A percentile compares a stretch with the other conserved stretches of the same genome.
These are phyloP conservation scores for Diplodia scrobiculata DNA, from an alignment of 2,329 filamentous ascomycete species.

Conservation along the genomic window DNA sequence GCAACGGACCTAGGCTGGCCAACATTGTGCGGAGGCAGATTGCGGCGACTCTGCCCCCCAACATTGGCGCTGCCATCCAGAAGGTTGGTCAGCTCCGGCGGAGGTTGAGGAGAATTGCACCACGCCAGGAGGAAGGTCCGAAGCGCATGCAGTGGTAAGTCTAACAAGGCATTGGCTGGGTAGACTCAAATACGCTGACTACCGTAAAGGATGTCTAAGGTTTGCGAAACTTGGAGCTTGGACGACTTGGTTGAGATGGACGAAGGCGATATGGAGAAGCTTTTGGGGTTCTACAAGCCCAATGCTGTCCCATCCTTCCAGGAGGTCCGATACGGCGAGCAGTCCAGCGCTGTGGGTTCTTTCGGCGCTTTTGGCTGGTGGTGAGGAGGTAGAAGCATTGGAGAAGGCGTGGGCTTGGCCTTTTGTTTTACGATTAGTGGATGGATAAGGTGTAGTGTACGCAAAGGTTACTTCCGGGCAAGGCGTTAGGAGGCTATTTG, in stretches of 20 bases:
- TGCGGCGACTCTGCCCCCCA: constrained; percentile 70
- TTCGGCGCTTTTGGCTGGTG: constrained; percentile 53
- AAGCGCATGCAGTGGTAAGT: constrained; percentile 85
- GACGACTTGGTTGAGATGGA: constrained; percentile 81
- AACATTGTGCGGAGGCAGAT: constrained; percentile 84
- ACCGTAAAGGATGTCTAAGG: constrained; percentile 74
- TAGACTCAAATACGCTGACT: constrained; percentile 35
- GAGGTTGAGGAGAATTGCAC: constrained; percentile 76
- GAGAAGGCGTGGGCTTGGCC: neutral
- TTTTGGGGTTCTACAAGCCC: constrained; percentile 73
- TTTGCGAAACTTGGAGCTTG: constrained; percentile 84
- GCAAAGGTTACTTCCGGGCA: neutral
- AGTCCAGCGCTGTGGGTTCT: constrained; percentile 45
- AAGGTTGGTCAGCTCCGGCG: constrained; percentile 78
- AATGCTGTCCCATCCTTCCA: constrained; percentile 49
- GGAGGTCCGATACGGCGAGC: constrained; percentile 46
- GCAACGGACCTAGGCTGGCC: constrained; percentile 88
- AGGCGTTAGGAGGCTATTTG: neutral
- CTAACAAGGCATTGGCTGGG: neutral
- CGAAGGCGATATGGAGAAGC: constrained; percentile 76
- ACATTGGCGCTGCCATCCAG: constrained; percentile 82
- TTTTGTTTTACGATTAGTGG: neutral
- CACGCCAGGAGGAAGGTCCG: constrained; percentile 70
- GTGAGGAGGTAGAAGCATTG: neutral
- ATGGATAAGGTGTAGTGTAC: neutral